These are phyloP conservation scores for Debaryomyces castellii DNA, from an alignment of 805 yeast species.

Conservation along the genomic window DNA sequence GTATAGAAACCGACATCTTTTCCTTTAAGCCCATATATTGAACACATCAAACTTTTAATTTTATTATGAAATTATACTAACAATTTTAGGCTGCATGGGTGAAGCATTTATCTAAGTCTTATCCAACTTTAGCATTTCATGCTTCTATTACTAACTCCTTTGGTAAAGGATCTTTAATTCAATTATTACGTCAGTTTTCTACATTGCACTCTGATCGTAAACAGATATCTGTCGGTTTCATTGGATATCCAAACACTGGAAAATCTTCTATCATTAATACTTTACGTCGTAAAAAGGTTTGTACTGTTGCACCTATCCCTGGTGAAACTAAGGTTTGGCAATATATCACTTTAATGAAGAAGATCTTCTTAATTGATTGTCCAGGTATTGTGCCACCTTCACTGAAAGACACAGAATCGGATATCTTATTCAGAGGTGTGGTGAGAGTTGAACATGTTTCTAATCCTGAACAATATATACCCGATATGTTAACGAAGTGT, in stretches of 20 bases:
- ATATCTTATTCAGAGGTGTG: slow-evolving; percentile 92
- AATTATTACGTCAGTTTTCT: slow-evolving; percentile 89
- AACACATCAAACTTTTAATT: slow-evolving; percentile 2
- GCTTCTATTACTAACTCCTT: slow-evolving; percentile 96
- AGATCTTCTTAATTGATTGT: slow-evolving; percentile 93
- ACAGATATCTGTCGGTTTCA: slow-evolving; percentile 95
- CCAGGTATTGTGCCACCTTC: slow-evolving; percentile 99
- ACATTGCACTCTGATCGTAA: slow-evolving; percentile 87
- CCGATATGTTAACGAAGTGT: slow-evolving; percentile 81
- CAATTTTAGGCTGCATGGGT: slow-evolving; percentile 93
- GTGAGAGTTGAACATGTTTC: slow-evolving; percentile 98
- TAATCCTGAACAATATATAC: slow-evolving; percentile 92
- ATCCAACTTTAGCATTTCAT: slow-evolving; percentile 96
- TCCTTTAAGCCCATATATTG: neutral
- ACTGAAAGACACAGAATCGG: slow-evolving; percentile 83
- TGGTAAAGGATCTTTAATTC: slow-evolving; percentile 96
- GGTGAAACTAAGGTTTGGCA: slow-evolving; percentile 99
- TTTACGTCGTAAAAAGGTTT: slow-evolving; percentile 89
- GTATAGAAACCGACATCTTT: slow-evolving; percentile 79
- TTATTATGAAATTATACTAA: slow-evolving; percentile 9
- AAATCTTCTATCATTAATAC: slow-evolving; percentile 95
- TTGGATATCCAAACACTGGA: slow-evolving; percentile 98
- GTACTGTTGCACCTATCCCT: slow-evolving; percentile 96
- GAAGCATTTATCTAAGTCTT: slow-evolving; percentile 84
- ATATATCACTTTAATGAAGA: slow-evolving; percentile 94